phyloP scores from a whole-genome alignment of 2,329 filamentous ascomycete species.

The Fusarium coicis region DNA sequence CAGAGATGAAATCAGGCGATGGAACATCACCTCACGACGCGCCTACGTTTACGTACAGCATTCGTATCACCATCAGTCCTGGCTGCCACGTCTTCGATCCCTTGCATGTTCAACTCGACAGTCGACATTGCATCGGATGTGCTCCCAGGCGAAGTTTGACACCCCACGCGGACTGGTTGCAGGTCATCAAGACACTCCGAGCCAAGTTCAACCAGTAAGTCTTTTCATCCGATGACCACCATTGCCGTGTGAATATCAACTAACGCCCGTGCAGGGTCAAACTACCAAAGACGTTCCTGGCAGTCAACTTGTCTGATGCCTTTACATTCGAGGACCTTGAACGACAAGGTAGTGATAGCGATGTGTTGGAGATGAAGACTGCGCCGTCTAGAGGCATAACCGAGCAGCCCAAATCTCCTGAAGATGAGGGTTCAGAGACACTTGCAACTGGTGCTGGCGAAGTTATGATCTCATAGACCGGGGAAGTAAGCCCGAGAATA shows the following conservation, averaged over 20 bases:
- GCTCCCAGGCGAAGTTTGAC: conserved; percentile 91
- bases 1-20: conserved; percentile 73
- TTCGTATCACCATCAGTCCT: conserved; percentile 94
- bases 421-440: conserved; percentile 9
- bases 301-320: conserved; percentile 71
- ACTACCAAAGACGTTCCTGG: conserved; percentile 72
- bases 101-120: conserved; percentile 94
- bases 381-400: conserved; percentile 46
- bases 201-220: conserved; percentile 94
- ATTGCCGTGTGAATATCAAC: conserved; percentile 13
- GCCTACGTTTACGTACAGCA: conserved; percentile 90
- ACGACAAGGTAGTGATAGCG: conserved; percentile 59
- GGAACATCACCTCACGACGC: conserved; percentile 57
- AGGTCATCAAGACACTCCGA: conserved; percentile 93
- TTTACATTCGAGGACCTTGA: conserved; percentile 69
- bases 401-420: conserved; percentile 18
- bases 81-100: conserved; percentile 98
- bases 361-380: conserved; percentile 61
- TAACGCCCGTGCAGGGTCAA: conserved; percentile 63
- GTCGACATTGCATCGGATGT: conserved; percentile 94
- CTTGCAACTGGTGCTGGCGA: conserved; percentile 38
- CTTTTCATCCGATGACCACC: background rate
- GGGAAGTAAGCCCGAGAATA: conserved; percentile 5
- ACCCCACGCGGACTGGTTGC: conserved; percentile 92
- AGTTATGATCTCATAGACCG: conserved; percentile 38